phyloP scores from a whole-genome alignment of 257 asterid genomes.

The Capsicum chinense region DNA sequence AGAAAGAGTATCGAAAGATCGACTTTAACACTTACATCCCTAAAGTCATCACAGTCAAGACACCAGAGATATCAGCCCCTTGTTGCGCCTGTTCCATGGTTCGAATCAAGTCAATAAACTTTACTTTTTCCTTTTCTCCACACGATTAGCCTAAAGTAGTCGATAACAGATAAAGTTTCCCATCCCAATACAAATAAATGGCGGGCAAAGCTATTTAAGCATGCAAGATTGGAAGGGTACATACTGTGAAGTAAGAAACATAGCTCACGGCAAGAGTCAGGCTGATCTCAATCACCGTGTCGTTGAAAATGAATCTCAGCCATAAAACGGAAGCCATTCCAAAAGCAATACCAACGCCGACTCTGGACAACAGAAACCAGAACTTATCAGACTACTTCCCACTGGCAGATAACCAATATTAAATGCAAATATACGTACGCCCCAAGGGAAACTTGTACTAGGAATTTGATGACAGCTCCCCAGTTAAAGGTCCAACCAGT shows the following conservation, averaged over 20 bases:
- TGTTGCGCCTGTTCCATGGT: slow-evolving; percentile 73
- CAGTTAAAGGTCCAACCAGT: slow-evolving; percentile 74
- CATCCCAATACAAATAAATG: slow-evolving; percentile 17
- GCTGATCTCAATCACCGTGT: slow-evolving; percentile 89
- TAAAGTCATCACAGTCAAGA: slow-evolving; percentile 93
- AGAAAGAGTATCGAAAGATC: slow-evolving; percentile 33
- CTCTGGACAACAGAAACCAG: slow-evolving; percentile 55
- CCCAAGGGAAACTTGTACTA: slow-evolving; percentile 81
- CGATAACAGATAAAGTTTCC: background rate
- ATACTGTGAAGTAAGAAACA: slow-evolving; percentile 86
- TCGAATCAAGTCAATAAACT: slow-evolving; percentile 36
- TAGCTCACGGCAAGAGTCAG: slow-evolving; percentile 97
- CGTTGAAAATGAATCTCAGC: slow-evolving; percentile 98
- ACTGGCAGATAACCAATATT: slow-evolving; percentile 28
- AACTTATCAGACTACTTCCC: slow-evolving; percentile 38
- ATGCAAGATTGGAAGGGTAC: slow-evolving; percentile 41
- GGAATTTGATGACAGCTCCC: slow-evolving; percentile 71
- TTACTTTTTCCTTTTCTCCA: background rate
- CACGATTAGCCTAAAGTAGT: background rate
- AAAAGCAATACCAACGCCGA: slow-evolving; percentile 84
- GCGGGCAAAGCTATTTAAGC: background rate
- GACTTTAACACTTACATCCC: slow-evolving; percentile 73
- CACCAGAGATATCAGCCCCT: slow-evolving; percentile 80
- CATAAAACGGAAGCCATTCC: slow-evolving; percentile 88
- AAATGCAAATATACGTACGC: slow-evolving; percentile 70